Conservation (phyloP, 257 asterid genomes). For the Fraxinus anomala region DNA sequence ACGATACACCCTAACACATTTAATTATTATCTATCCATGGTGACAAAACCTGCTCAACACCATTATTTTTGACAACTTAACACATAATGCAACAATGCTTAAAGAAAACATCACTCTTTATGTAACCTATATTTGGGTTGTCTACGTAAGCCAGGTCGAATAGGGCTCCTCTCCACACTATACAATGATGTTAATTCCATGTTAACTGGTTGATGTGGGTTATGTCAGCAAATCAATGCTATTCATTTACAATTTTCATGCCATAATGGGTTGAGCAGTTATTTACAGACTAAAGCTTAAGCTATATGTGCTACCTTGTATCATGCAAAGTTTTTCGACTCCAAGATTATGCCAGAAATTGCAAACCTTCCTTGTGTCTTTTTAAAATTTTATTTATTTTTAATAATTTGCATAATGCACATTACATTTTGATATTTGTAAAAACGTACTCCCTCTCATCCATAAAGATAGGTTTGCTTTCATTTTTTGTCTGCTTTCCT, state of each 20-base stretch:
- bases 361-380: neutral
- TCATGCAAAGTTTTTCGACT: neutral
- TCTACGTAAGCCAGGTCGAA: neutral
- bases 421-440: neutral
- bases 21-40: neutral
- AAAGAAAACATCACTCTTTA: neutral
- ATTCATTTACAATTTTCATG: neutral
- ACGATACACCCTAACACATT: neutral
- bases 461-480: too few relatives aligned
- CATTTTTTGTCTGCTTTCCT: too few relatives aligned
- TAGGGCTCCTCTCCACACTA: neutral
- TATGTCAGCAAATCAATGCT: neutral
- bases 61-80: neutral
- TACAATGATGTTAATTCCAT: neutral
- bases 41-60: neutral
- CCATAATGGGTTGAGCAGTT: neutral
- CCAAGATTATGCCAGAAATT: neutral
- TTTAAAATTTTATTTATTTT: neutral
- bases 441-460: neutral
- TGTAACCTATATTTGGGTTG: neutral
- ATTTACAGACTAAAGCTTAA: neutral
- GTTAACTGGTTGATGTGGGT: neutral
- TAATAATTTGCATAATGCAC: neutral
- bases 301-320: neutral
- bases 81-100: neutral